Conservation (phyloP, 352 stramenopile genomes). For the Phytophthora brassicae region DNA sequence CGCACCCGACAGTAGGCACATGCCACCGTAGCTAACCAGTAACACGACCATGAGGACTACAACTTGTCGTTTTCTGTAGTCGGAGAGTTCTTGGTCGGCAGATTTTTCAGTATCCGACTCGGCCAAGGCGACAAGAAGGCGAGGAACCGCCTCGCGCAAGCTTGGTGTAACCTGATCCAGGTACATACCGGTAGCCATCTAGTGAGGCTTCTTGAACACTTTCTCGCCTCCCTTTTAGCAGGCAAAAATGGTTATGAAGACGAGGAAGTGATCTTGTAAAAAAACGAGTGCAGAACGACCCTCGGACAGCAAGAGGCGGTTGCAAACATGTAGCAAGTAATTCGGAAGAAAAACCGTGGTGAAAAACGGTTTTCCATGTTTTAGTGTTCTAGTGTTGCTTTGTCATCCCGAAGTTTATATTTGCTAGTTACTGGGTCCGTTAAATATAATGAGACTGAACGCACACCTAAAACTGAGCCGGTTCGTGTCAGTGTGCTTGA, state of each 20-base stretch:
- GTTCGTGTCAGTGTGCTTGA: slow-evolving; percentile 11
- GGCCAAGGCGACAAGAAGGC: slow-evolving; percentile 14
- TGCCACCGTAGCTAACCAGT: slow-evolving; percentile 40
- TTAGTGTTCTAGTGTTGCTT: no score
- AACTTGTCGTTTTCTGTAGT: slow-evolving; percentile 31
- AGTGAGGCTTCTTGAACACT: not conserved
- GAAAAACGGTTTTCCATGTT: slow-evolving; percentile 5
- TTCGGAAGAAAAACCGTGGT: slow-evolving; percentile 9
- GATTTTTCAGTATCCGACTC: not conserved
- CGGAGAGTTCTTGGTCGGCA: slow-evolving; percentile 5
- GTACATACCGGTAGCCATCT: slow-evolving; percentile 19
- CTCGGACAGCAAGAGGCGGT: slow-evolving; percentile 11
- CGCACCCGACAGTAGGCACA: slow-evolving; percentile 32
- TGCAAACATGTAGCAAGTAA: slow-evolving; percentile 15
- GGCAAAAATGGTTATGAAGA: slow-evolving; percentile 28
- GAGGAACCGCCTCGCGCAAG: slow-evolving; percentile 21
- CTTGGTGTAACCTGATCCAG: slow-evolving; percentile 17
- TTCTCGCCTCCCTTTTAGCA: slow-evolving; percentile 1
- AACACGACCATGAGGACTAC: slow-evolving; percentile 37
- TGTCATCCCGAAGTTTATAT: no score
- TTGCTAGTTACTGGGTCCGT: no score
- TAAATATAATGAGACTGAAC: not conserved
- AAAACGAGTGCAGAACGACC: not conserved
- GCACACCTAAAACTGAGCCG: no score
- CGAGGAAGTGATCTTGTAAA: not conserved